phyloP scores from a whole-genome alignment of 129 eudicot genomes.

The carrot (Daucus carota) region DH1_v3.0 NC_030383.2:1716001-1716500 shows the following conservation, averaged over 20 bases:
- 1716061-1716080: constrained; percentile 75
- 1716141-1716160: constrained; percentile 44
- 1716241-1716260: too few relatives aligned
- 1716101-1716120: constrained; percentile 46
- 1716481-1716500: too few relatives aligned
- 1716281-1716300: too few relatives aligned
- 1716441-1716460: neutral
- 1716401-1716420: neutral
- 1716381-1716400: neutral
- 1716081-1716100: constrained; percentile 61
- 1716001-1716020: neutral
- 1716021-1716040: neutral
- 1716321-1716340: too few relatives aligned
- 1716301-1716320: too few relatives aligned
- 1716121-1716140: constrained; percentile 40
- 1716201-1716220: too few relatives aligned
- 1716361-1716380: neutral
- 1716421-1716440: neutral
- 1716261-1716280: too few relatives aligned
- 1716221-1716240: too few relatives aligned
- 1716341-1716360: neutral
- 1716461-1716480: too few relatives aligned
- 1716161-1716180: neutral
- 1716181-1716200: too few relatives aligned
- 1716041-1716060: constrained; percentile 22